phyloP scores from a whole-genome alignment of 257 asterid genomes.

The Capsicum rhomboideum region DNA sequence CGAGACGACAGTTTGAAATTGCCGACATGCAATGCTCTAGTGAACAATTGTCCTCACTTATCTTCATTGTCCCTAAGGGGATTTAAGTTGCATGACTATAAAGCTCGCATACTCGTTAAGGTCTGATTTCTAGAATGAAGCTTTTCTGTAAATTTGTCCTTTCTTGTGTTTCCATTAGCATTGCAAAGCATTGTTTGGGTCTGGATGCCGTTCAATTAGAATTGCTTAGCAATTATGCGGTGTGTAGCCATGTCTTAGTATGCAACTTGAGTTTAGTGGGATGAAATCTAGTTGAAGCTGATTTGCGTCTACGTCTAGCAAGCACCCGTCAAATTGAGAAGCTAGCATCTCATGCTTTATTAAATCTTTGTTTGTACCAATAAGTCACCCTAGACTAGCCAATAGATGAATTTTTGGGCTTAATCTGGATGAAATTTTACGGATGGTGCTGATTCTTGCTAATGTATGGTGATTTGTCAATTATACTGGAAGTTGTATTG shows the following conservation, averaged over 20 bases:
- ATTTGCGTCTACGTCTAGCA: background rate
- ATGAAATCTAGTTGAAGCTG: background rate
- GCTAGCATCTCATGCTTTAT: background rate
- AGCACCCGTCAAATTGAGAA: background rate
- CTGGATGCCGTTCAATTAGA: background rate
- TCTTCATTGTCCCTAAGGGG: slow-evolving; percentile 70
- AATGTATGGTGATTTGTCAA: background rate
- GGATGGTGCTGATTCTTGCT: background rate
- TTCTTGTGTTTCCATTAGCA: background rate
- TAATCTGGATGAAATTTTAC: background rate
- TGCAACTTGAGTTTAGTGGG: too few relatives aligned
- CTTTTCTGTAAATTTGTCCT: background rate
- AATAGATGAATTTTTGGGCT: background rate
- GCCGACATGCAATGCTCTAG: slow-evolving; percentile 57
- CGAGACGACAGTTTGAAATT: slow-evolving; percentile 76
- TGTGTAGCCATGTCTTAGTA: too few relatives aligned
- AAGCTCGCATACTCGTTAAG: slow-evolving; percentile 63
- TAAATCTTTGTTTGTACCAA: background rate
- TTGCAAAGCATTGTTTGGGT: background rate
- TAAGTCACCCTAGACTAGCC: background rate
- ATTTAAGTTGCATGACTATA: slow-evolving; percentile 54
- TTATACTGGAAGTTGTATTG: background rate
- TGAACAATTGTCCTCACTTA: slow-evolving; percentile 49
- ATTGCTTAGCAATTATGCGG: too few relatives aligned
- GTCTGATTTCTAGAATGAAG: slow-evolving; percentile 13